Evolutionary conservation across 371 early-diverging fungal species (phyloP), one percentile per base, ranked within the genome.

Genomic region (Cokeromyces recurvatus): DNA sequence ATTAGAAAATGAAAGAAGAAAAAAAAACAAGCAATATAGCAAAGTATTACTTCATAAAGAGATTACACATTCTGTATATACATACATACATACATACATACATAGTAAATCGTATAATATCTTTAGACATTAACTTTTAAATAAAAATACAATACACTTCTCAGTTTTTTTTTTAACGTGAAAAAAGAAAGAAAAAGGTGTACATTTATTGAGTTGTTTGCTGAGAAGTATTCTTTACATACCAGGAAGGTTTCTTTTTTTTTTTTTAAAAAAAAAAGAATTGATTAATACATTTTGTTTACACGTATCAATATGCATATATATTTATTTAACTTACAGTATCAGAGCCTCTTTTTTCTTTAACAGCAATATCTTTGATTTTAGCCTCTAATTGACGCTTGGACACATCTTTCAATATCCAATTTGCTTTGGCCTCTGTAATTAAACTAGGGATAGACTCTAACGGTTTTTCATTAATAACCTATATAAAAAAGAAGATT

Each of bases 291-390:
- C 9, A 12, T 9, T 22, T n/a, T 9, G 4, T 12, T 19, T 4
- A 23, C 7, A 21, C 15, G 1, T n/a, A 24, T 1, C 10, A 11
- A 46, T 9, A 4, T 34, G 10, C 14, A 4, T 34, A 11, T 11
- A 34, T 14, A n/a, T 11, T 11, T 34, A 34, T 6, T 14, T 11
- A 11, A 15, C 63, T 63, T 71, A 76, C 77, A 21, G 68, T 71
- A 27, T 76, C 74, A 6, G 57, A 32, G 5, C 73, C 77, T 19
- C 74, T 57, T 25, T 73, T 76, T 53, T 73, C 77, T 32, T 76
- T 76, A 31, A 73, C 51, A 15, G 74, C 74, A 32, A 76, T 46
- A 32, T 64, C 57, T 37, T 71, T 73, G n/a, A 76, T 73, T 27
- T 60, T 68, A 7, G 63, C 56, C 52, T 73, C 77, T 9, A 76